Percentiles rank a stretch among this genome's conserved stretches.
These are phyloP conservation scores for Rachicladosporium sp. DNA, from an alignment of 2,329 filamentous ascomycete species.

Conservation along the genomic window DNA sequence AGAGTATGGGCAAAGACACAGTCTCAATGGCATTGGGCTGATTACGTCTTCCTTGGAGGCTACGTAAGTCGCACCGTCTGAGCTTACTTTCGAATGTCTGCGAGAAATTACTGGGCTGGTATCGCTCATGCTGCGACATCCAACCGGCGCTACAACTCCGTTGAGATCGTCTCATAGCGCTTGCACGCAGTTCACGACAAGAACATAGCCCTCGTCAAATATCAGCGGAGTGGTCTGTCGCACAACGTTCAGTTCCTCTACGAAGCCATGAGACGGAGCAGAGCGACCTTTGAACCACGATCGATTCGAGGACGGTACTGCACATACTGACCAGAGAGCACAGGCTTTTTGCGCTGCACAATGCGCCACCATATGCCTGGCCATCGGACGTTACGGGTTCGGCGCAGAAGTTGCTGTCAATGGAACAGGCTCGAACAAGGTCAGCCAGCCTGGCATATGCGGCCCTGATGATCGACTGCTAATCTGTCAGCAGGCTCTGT, in stretches of 20 bases:
- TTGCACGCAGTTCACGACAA: no score
- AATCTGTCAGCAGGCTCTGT: not conserved
- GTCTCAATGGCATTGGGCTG: not conserved
- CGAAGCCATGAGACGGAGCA: no score
- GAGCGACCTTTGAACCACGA: no score
- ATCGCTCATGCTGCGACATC: no score
- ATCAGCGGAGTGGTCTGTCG: no score
- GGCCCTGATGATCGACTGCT: not conserved
- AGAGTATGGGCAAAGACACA: slow-evolving; percentile 1
- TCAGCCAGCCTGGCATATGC: not conserved
- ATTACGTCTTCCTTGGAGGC: slow-evolving; percentile 1
- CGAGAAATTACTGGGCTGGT: no score
- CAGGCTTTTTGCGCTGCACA: not conserved
- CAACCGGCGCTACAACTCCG: not conserved
- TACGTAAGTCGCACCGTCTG: not conserved
- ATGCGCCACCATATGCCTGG: not conserved
- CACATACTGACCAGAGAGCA: not conserved
- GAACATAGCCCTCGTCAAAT: no score
- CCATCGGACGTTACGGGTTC: not conserved
- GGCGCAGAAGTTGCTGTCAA: not conserved
- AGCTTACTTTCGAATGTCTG: not conserved
- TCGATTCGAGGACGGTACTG: not conserved
- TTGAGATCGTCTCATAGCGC: no score
- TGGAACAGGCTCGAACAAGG: not conserved
- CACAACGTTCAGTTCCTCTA: no score